These are phyloP conservation scores for Mycosphaerella arachidis DNA, from an alignment of 2,329 filamentous ascomycete species.

Conservation along the genomic window DNA sequence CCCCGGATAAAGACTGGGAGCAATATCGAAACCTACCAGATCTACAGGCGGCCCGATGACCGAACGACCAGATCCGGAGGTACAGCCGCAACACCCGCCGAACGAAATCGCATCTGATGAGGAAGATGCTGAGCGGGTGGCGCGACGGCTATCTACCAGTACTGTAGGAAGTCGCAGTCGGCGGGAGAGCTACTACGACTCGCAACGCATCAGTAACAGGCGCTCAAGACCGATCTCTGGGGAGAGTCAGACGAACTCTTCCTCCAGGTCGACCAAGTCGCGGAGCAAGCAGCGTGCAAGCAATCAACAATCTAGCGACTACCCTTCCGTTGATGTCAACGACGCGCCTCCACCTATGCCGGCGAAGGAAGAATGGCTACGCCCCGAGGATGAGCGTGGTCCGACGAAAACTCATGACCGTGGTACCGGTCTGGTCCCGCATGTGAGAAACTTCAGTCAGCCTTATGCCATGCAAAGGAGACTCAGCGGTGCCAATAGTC, in stretches of 20 bases:
- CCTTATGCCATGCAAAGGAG: slow-evolving; percentile 12
- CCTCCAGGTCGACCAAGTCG: slow-evolving; percentile 9
- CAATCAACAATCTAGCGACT: slow-evolving; percentile 21
- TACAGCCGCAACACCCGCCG: neutral
- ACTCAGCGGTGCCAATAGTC: slow-evolving; percentile 8
- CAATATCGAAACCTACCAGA: neutral
- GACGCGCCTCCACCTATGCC: slow-evolving; percentile 15
- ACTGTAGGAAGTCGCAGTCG: slow-evolving; percentile 15
- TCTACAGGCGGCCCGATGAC: neutral
- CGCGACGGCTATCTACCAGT: slow-evolving; percentile 14
- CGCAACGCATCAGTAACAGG: slow-evolving; percentile 18
- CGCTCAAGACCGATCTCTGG: slow-evolving; percentile 17
- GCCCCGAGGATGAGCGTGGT: slow-evolving; percentile 16
- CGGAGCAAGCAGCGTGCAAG: slow-evolving; percentile 19
- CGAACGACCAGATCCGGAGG: neutral
- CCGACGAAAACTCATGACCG: slow-evolving; percentile 1
- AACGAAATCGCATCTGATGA: slow-evolving; percentile 6
- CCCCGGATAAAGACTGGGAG: neutral
- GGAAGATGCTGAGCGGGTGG: neutral
- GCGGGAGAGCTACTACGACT: slow-evolving; percentile 23
- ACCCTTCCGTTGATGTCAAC: slow-evolving; percentile 18
- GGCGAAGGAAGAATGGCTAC: slow-evolving; percentile 5
- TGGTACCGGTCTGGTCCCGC: slow-evolving; percentile 1
- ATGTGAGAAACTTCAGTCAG: slow-evolving; percentile 19
- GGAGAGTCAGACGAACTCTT: slow-evolving; percentile 11